Evolutionary conservation across 306 rosid species (phyloP).

Genomic region (Ormosia emarginata): DNA sequence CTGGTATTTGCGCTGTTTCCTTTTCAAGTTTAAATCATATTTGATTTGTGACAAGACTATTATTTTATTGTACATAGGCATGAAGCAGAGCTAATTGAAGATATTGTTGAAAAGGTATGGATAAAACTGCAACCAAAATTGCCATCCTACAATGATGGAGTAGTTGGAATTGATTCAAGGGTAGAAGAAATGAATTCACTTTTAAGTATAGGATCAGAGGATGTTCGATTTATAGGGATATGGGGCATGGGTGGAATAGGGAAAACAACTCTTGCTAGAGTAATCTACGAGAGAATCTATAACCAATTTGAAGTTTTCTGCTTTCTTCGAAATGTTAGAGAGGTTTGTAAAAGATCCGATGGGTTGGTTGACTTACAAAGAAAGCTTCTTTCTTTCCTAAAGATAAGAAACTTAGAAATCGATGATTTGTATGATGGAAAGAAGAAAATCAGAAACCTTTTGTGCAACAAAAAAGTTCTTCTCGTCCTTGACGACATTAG

Average conservation of each 20-base stretch:
- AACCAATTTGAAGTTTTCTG: constrained; percentile 20
- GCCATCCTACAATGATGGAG: not conserved
- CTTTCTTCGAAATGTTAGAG: constrained; percentile 27
- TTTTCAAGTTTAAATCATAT: not conserved
- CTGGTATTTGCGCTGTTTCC: not conserved
- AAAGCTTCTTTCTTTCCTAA: not conserved
- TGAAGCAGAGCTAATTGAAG: constrained; percentile 28
- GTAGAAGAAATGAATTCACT: not conserved
- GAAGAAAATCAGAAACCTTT: not conserved
- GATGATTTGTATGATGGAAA: not conserved
- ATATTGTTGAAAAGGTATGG: constrained; percentile 22
- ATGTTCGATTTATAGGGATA: constrained; percentile 27
- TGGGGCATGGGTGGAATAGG: constrained; percentile 36
- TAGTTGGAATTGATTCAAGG: constrained; percentile 25
- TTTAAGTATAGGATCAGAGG: not conserved
- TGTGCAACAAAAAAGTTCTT: constrained; percentile 21
- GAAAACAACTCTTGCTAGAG: constrained; percentile 38
- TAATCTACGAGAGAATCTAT: not conserved
- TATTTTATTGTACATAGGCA: not conserved
- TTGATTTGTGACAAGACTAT: not conserved
- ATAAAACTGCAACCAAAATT: not conserved
- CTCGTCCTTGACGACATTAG: constrained; percentile 33
- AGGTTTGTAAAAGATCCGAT: not conserved
- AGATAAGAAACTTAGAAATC: not conserved
- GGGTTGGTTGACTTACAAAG: constrained; percentile 22